These are phyloP conservation scores for Prunella vulgaris DNA, from an alignment of 257 asterid species.

Conservation along the genomic window DNA sequence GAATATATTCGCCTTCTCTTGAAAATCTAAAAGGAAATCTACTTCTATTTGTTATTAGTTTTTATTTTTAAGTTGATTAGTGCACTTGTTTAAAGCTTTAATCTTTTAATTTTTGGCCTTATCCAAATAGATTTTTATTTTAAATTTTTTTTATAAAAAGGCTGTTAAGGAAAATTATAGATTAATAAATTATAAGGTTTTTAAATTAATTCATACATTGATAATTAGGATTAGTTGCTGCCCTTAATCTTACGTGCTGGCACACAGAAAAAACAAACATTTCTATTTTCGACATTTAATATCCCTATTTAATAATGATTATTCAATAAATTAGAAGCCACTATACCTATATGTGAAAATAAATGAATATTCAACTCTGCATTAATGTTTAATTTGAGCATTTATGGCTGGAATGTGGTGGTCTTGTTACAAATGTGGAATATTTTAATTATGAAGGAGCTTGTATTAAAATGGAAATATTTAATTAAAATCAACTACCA, in stretches of 20 bases:
- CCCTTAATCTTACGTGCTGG: neutral
- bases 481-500: too few relatives aligned
- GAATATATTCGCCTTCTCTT: conserved; percentile 24
- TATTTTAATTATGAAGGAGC: too few relatives aligned
- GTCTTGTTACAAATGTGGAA: neutral
- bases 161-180: neutral
- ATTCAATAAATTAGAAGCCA: neutral
- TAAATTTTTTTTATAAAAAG: neutral
- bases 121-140: neutral
- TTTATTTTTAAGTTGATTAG: neutral
- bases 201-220: neutral
- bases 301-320: neutral
- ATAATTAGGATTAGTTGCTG: neutral
- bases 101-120: neutral
- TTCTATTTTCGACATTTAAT: neutral
- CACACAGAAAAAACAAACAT: neutral
- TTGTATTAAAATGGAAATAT: too few relatives aligned
- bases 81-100: neutral
- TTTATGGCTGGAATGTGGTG: neutral
- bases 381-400: neutral
- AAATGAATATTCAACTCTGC: neutral
- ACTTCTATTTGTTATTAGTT: neutral
- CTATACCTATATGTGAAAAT: neutral
- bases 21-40: too few relatives aligned
- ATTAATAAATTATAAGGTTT: neutral